These are phyloP conservation scores for Punctularia strigosozonata DNA, from an alignment of 768 basidiomycete genomes.

Conservation along the genomic window DNA sequence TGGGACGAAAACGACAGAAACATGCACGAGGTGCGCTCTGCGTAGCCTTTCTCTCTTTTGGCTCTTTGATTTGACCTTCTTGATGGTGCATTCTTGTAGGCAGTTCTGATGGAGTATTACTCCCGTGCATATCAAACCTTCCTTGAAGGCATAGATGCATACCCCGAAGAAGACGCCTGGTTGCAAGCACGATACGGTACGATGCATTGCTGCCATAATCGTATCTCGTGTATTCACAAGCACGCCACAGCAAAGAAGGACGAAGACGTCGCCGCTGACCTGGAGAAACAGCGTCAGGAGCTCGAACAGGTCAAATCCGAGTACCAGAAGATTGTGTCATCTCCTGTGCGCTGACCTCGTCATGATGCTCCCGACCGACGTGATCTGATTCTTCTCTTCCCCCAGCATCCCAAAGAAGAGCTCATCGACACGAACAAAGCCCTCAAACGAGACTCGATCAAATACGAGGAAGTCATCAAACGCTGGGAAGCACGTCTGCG, in stretches of 20 bases:
- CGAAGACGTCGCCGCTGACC: slow-evolving; percentile 48
- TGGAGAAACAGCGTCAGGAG: slow-evolving; percentile 43
- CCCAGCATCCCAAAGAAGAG: no score
- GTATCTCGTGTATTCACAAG: slow-evolving; percentile 3
- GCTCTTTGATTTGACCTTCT: slow-evolving; percentile 62
- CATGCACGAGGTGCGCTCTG: no score
- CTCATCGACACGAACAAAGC: slow-evolving; percentile 8
- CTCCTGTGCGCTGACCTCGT: slow-evolving; percentile 36
- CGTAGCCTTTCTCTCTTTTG: no score
- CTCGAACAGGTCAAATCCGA: slow-evolving; percentile 38
- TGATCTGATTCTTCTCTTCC: background rate
- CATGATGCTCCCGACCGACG: slow-evolving; percentile 1
- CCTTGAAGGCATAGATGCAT: slow-evolving; percentile 55
- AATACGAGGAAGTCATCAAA: slow-evolving; percentile 65
- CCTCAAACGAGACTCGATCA: slow-evolving; percentile 67
- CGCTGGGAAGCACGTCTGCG: slow-evolving; percentile 61
- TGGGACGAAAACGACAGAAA: no score
- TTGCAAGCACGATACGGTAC: slow-evolving; percentile 72
- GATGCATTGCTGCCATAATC: slow-evolving; percentile 8
- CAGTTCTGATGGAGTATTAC: slow-evolving; percentile 67
- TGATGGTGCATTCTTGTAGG: slow-evolving; percentile 60
- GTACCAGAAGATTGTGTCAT: slow-evolving; percentile 43
- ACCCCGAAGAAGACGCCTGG: slow-evolving; percentile 54
- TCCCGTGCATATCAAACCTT: slow-evolving; percentile 57
- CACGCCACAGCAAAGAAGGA: slow-evolving; percentile 49